Conservation (phyloP, 2,329 filamentous ascomycete species). For the Tolypocladium inflatum region DNA sequence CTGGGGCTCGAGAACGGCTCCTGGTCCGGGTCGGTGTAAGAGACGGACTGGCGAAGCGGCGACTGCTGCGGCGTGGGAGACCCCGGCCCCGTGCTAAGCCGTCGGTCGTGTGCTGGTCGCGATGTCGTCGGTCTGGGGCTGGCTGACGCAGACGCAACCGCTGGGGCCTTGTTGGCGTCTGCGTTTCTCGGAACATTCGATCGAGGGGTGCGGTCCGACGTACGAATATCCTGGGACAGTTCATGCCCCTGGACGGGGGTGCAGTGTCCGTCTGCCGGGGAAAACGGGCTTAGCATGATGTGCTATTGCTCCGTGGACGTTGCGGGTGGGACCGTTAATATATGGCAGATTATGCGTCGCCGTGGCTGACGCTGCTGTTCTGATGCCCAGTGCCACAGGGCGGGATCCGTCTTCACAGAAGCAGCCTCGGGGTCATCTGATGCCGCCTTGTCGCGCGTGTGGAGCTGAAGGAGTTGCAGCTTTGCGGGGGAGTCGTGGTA, state of each 20-base stretch:
- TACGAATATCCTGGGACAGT: not conserved
- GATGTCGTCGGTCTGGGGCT: not conserved
- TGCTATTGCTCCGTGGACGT: not conserved
- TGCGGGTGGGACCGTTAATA: not conserved
- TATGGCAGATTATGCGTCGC: constrained; percentile 1
- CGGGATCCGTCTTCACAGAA: not conserved
- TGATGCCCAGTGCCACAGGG: not conserved
- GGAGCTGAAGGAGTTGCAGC: not conserved
- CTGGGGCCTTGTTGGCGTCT: not conserved
- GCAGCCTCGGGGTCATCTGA: not conserved
- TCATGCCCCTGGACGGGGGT: constrained; percentile 5
- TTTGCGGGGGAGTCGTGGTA: not conserved
- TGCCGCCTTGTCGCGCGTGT: not conserved
- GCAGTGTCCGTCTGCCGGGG: not conserved
- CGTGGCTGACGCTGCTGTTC: not conserved
- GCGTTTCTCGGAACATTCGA: not conserved
- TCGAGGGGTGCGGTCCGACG: not conserved
- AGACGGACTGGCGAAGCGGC: not conserved
- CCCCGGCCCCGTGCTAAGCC: not conserved
- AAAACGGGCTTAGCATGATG: constrained; percentile 15
- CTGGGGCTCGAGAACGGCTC: not conserved
- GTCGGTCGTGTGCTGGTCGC: not conserved
- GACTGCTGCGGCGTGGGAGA: not conserved
- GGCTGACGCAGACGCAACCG: not conserved
- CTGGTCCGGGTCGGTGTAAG: not conserved